Conservation (phyloP, 2,329 filamentous ascomycete species). For the Penicillium italicum region DNA sequence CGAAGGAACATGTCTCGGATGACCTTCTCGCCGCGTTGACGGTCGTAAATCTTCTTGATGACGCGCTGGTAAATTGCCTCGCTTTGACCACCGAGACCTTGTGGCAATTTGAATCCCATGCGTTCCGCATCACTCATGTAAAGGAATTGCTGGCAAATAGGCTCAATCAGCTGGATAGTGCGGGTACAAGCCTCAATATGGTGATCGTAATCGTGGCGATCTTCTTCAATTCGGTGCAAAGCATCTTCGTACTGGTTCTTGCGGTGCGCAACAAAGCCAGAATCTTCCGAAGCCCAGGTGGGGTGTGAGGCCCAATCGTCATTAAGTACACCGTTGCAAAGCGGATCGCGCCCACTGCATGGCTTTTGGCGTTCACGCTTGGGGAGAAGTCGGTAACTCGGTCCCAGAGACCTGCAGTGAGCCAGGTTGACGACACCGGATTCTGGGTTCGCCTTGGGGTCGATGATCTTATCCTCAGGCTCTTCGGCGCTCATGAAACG, state of each 20-base stretch:
- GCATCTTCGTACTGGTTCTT: constrained; percentile 96
- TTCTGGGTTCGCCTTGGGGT: constrained; percentile 72
- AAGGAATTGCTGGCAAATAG: constrained; percentile 85
- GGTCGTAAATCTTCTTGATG: constrained; percentile 93
- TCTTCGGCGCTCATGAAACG: constrained; percentile 71
- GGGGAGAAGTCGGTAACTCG: constrained; percentile 88
- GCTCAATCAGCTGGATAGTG: constrained; percentile 93
- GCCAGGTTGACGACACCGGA: constrained; percentile 80
- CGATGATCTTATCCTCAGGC: constrained; percentile 70
- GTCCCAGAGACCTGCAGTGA: constrained; percentile 91
- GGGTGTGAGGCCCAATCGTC: constrained; percentile 99
- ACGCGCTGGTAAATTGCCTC: constrained; percentile 96
- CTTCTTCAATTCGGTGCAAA: constrained; percentile 93
- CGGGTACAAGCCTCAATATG: constrained; percentile 94
- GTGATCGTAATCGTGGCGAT: constrained; percentile 97
- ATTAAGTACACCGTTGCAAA: constrained; percentile 89
- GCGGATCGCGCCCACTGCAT: constrained; percentile 90
- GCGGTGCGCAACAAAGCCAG: constrained; percentile 92
- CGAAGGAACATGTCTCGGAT: constrained; percentile 80
- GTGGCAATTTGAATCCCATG: constrained; percentile 71
- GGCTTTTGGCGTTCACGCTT: constrained; percentile 86
- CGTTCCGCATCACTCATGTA: constrained; percentile 72
- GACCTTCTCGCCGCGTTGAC: constrained; percentile 76
- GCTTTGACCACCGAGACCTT: constrained; percentile 84
- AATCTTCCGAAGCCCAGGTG: constrained; percentile 97